A percentile compares a stretch with the other conserved stretches of the same genome.
Conservation (phyloP, 768 basidiomycete species). For the Leccinum disarticulatum region DNA sequence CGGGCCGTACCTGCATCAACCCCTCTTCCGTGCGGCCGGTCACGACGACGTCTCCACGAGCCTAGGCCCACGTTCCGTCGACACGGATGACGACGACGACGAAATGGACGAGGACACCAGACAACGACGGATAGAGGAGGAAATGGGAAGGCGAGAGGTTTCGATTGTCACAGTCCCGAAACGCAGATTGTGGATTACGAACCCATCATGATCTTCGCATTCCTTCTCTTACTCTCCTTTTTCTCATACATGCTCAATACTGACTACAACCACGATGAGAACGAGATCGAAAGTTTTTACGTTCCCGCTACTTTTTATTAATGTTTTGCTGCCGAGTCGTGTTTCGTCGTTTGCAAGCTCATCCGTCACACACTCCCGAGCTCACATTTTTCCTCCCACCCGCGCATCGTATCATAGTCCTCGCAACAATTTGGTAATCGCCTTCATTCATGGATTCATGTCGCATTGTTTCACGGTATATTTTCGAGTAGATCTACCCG, state of each 20-base stretch:
- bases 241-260: conserved; percentile 20
- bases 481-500: conserved; percentile 37
- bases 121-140: conserved; percentile 76
- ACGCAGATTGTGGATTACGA: conserved; percentile 71
- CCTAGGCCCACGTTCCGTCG: conserved; percentile 47
- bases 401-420: conserved; percentile 28
- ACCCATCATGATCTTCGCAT: conserved; percentile 46
- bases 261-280: conserved; percentile 21
- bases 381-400: conserved; percentile 2
- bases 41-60: conserved; percentile 43
- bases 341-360: conserved; percentile 16
- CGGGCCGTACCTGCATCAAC: conserved; percentile 70
- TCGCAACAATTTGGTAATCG: conserved; percentile 27
- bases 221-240: neutral
- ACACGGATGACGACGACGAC: conserved; percentile 62
- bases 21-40: conserved; percentile 50
- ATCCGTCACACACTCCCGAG: neutral
- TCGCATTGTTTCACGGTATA: conserved; percentile 35
- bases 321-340: conserved; percentile 15
- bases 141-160: conserved; percentile 79
- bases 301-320: conserved; percentile 10
- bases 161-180: conserved; percentile 78
- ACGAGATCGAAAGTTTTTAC: conserved; percentile 6
- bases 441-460: conserved; percentile 31
- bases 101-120: conserved; percentile 73